Conservation (phyloP, 768 basidiomycete genomes). For the Suillus ampliporus region DNA sequence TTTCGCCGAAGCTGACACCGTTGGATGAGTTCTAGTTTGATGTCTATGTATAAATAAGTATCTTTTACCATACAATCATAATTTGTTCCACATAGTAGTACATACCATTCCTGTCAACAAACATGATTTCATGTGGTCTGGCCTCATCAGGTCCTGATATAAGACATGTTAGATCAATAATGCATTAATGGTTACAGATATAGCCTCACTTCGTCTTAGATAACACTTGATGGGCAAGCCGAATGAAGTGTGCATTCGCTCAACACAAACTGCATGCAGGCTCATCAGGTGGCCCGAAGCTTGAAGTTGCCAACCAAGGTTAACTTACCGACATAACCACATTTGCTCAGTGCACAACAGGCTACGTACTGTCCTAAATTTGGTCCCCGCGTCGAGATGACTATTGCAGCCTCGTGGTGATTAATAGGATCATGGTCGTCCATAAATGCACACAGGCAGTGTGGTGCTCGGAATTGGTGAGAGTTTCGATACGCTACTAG, state of each 20-base stretch:
- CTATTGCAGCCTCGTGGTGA: background rate
- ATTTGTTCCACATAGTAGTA: background rate
- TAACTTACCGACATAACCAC: background rate
- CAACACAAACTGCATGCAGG: background rate
- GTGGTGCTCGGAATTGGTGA: constrained; percentile 4
- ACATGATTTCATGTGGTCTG: background rate
- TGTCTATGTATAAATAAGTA: background rate
- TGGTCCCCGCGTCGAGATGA: background rate
- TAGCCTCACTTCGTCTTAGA: background rate
- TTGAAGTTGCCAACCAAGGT: background rate
- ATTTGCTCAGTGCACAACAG: constrained; percentile 1
- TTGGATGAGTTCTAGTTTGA: background rate
- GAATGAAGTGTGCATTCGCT: background rate
- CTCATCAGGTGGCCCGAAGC: too few species aligned
- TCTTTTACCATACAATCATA: background rate
- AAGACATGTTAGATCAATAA: background rate
- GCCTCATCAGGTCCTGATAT: background rate
- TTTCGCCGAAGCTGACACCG: background rate
- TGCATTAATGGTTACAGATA: background rate
- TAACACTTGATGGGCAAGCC: background rate
- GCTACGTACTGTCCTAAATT: background rate
- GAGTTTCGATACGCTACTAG: constrained; percentile 4
- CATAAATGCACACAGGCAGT: background rate
- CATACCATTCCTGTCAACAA: background rate
- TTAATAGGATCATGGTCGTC: background rate